phyloP scores from a whole-genome alignment of 805 yeast species.

The Nakazawaea ambrosiae region DNA sequence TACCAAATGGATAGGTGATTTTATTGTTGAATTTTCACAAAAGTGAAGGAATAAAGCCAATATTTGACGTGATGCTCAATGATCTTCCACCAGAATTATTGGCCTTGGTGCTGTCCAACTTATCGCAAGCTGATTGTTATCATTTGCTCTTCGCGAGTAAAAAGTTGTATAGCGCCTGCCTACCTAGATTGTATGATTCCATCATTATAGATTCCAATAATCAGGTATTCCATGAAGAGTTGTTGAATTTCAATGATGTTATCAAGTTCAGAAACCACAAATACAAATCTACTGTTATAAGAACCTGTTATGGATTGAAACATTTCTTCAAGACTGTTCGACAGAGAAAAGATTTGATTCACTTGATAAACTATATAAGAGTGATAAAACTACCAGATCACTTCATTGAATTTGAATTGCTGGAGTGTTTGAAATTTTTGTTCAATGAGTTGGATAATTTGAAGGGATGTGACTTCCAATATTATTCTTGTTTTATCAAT shows the following conservation, averaged over 20 bases:
- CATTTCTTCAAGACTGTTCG: constrained; percentile 16
- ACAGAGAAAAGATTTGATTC: constrained; percentile 7
- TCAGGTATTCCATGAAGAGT: constrained; percentile 17
- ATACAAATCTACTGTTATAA: constrained; percentile 13
- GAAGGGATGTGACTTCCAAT: constrained; percentile 15
- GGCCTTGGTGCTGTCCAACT: constrained; percentile 12
- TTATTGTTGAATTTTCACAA: too few relatives aligned
- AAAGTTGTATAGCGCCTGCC: constrained; percentile 10
- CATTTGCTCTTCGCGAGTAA: constrained; percentile 16
- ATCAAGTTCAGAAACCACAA: constrained; percentile 10
- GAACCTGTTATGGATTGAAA: constrained; percentile 18
- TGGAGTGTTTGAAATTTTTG: constrained; percentile 12
- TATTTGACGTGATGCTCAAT: too few relatives aligned
- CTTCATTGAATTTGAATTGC: constrained; percentile 17
- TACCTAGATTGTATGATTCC: constrained; percentile 17
- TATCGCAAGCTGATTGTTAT: constrained; percentile 20
- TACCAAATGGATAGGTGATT: too few relatives aligned
- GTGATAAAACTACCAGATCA: constrained; percentile 18
- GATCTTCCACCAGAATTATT: constrained; percentile 20
- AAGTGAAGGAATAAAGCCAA: too few relatives aligned
- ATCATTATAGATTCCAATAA: constrained; percentile 18
- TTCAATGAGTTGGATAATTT: constrained; percentile 13
- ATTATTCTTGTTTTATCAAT: constrained; percentile 16
- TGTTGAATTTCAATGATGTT: constrained; percentile 12
- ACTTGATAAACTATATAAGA: constrained; percentile 15